Base-by-base conservation (phyloP, 2,329 filamentous ascomycete genomes). In the Tolypocladium paradoxum region DNA sequence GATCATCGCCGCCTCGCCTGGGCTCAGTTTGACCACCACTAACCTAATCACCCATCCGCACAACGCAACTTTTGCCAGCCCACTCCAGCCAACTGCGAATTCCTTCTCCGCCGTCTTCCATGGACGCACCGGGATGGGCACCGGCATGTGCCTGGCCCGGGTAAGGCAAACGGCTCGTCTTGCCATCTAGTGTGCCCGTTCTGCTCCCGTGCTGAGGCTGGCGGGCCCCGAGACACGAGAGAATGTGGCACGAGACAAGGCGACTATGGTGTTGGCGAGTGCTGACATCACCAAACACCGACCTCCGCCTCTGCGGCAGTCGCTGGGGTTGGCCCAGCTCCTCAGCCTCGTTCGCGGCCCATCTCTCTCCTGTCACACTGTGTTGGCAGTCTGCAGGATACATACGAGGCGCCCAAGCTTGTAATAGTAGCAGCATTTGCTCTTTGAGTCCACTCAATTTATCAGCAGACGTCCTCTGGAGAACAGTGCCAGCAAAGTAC, bases 241-340 rank as follows among this genome's bases (percentile, higher is more conserved):
- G 50, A 52, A 52, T 52, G 50, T 38, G 50, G 43, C 50, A 46
- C 43, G 31, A 52, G 50, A 52, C 43, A 52, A 22, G 50, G 43
- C 33, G 50, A 36, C 50, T 29, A 6, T n/a, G n/a, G n/a, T n/a
- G n/a, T n/a, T n/a, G n/a, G n/a, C n/a, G n/a, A n/a, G n/a, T n/a
- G n/a, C n/a, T 52, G 50, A 52, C 50, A 38, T 48, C 43, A 36
- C 24, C 40, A 31, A 22, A 31, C 12, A n/a, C 48, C 48, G 20
- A 37, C 22, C 11, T 12, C 22, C n/a, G 37, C 43, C 9, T 46
- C 6, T 2, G 43, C 43, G 16, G 16, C 43, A n/a, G 43, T n/a
- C 27, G 43, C 24, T 31, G 16, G 24, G 4, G 24, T 45, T 45
- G 40, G 24, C 40, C 34, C 40, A n/a, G 24, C 24, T 29, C 40